Evolutionary conservation across 1,284 basidiomycete species (phyloP).

Genomic region (Entoloma clypeatum): DNA sequence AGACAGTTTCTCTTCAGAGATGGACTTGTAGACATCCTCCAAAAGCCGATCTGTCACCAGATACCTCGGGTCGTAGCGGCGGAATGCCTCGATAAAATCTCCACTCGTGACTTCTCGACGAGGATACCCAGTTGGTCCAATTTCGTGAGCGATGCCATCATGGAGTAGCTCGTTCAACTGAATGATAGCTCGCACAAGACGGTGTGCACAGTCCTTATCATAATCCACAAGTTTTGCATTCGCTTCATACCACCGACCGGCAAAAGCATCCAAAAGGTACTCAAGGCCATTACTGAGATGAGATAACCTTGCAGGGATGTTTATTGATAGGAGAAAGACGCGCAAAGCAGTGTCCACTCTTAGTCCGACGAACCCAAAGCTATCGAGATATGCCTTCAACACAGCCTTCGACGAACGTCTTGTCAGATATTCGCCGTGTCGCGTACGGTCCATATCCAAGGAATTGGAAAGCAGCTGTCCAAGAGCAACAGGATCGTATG

Average conservation of each 20-base stretch:
- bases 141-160: slow-evolving; percentile 55
- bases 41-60: slow-evolving; percentile 73
- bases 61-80: slow-evolving; percentile 64
- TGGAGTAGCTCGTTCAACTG: slow-evolving; percentile 83
- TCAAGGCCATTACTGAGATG: slow-evolving; percentile 51
- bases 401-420: slow-evolving; percentile 68
- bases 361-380: slow-evolving; percentile 80
- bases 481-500: slow-evolving; percentile 62
- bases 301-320: slow-evolving; percentile 55
- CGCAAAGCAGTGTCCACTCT: slow-evolving; percentile 88
- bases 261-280: slow-evolving; percentile 80
- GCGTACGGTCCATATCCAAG: slow-evolving; percentile 79
- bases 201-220: slow-evolving; percentile 73
- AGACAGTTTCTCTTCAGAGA: slow-evolving; percentile 66
- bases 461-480: slow-evolving; percentile 85
- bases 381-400: slow-evolving; percentile 81
- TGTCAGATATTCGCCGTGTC: slow-evolving; percentile 80
- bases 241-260: slow-evolving; percentile 85
- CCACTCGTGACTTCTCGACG: slow-evolving; percentile 63
- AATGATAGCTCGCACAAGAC: slow-evolving; percentile 81
- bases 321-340: slow-evolving; percentile 80
- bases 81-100: slow-evolving; percentile 79
- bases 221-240: slow-evolving; percentile 78
- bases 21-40: slow-evolving; percentile 73
- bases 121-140: slow-evolving; percentile 59